Conservation (phyloP, 2,329 filamentous ascomycete genomes). For the Colletotrichum musae region DNA sequence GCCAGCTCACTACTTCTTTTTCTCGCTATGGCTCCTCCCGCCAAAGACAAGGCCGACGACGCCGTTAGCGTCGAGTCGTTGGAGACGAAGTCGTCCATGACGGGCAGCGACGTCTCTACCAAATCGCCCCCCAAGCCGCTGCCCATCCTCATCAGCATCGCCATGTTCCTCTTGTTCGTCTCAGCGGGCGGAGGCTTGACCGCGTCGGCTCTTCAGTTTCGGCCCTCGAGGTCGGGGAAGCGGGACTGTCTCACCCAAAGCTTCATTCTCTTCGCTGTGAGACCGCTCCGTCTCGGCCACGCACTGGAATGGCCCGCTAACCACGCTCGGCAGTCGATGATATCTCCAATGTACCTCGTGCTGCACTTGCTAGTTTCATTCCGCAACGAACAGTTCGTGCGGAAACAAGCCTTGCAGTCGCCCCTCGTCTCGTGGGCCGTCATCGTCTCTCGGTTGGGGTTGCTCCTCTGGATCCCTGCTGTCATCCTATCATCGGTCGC, state of each 20-base stretch:
- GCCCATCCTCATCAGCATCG: slow-evolving; percentile 29
- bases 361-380: slow-evolving; percentile 49
- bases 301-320: slow-evolving; percentile 12
- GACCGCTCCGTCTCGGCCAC: not conserved
- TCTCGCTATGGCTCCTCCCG: slow-evolving; percentile 28
- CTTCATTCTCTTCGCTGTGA: slow-evolving; percentile 41
- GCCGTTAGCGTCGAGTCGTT: slow-evolving; percentile 40
- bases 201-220: slow-evolving; percentile 40
- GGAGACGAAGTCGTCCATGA: slow-evolving; percentile 41
- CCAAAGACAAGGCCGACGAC: slow-evolving; percentile 37
- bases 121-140: slow-evolving; percentile 39
- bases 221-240: slow-evolving; percentile 25
- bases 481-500: slow-evolving; percentile 46
- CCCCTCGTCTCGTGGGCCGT: slow-evolving; percentile 50
- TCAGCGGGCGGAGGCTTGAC: slow-evolving; percentile 38
- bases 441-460: slow-evolving; percentile 47
- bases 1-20: not conserved
- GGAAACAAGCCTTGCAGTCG: slow-evolving; percentile 45
- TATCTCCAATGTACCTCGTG: slow-evolving; percentile 50
- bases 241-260: slow-evolving; percentile 41
- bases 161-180: slow-evolving; percentile 37
- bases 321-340: slow-evolving; percentile 43
- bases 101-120: slow-evolving; percentile 39
- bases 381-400: slow-evolving; percentile 43
- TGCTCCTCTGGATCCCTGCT: slow-evolving; percentile 48